Evolutionary conservation across 805 yeast genomes (phyloP).

Genomic region (Brettanomyces nanus): DNA sequence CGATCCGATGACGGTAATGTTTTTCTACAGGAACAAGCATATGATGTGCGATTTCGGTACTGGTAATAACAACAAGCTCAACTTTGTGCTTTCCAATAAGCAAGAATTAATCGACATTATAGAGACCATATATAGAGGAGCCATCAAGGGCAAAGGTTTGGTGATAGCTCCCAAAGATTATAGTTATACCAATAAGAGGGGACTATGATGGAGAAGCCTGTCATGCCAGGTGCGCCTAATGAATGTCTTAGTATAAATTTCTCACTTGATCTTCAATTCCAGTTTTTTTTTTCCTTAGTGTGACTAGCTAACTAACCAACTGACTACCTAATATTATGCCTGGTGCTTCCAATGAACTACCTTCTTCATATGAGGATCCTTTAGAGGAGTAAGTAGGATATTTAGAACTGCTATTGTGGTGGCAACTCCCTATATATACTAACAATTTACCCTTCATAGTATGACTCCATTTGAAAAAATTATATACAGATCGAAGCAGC

Average conservation of each 20-base stretch:
- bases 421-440: not conserved
- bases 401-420: too few species aligned
- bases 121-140: slow-evolving; percentile 87
- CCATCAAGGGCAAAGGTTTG: slow-evolving; percentile 85
- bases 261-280: too few species aligned
- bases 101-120: slow-evolving; percentile 89
- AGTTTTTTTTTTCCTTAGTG: too few species aligned
- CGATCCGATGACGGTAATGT: slow-evolving; percentile 91
- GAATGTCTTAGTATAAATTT: too few species aligned
- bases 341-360: slow-evolving; percentile 14
- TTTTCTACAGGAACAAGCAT: slow-evolving; percentile 85
- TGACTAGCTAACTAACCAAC: too few species aligned
- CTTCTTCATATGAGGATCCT: slow-evolving; percentile 42
- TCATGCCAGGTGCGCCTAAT: slow-evolving; percentile 1
- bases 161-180: slow-evolving; percentile 78
- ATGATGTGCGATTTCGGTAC: slow-evolving; percentile 99
- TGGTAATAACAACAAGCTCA: slow-evolving; percentile 92
- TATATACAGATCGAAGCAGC: slow-evolving; percentile 61
- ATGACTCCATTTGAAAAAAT: slow-evolving; percentile 49
- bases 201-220: too few species aligned
- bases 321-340: too few species aligned
- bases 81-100: slow-evolving; percentile 66
- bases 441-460: slow-evolving; percentile 19
- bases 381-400: slow-evolving; percentile 38
- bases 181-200: slow-evolving; percentile 26